Evolutionary conservation across 1,139 yeast species (phyloP).

Genomic region (Blastobotrys capitulatus): DNA sequence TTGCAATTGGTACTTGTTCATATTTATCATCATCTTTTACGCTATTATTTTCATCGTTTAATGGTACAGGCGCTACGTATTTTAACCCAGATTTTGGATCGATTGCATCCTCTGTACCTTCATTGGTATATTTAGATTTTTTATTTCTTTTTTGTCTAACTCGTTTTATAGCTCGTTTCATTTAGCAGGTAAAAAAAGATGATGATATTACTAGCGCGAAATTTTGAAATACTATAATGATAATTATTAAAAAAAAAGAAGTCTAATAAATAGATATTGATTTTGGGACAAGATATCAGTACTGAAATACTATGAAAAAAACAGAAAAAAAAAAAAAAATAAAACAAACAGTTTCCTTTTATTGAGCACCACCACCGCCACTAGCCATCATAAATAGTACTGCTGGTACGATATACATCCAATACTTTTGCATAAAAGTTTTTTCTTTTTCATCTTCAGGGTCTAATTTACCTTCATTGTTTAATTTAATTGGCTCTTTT

Average conservation of each 20-base stretch:
- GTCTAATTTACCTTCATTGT: slow-evolving; percentile 25
- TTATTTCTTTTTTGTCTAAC: not conserved
- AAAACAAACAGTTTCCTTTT: not conserved
- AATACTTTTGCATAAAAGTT: slow-evolving; percentile 36
- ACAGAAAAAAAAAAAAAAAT: no score
- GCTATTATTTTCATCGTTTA: not conserved
- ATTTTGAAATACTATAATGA: no score
- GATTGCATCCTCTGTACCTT: not conserved
- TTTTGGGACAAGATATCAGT: no score
- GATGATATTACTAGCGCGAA: no score
- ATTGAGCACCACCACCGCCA: slow-evolving; percentile 20
- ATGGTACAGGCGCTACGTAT: not conserved
- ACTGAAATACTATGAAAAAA: no score
- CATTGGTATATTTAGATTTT: not conserved
- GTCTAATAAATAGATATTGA: no score
- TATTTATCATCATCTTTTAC: no score
- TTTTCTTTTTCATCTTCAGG: slow-evolving; percentile 27
- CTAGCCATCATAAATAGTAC: slow-evolving; percentile 27
- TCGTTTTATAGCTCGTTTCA: not conserved
- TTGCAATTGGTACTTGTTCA: no score
- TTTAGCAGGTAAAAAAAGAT: no score
- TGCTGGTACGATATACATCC: slow-evolving; percentile 34
- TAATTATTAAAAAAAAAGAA: no score
- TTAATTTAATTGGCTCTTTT: slow-evolving; percentile 25
- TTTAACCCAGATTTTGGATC: not conserved